Base-by-base conservation (phyloP, 441 rosid species). In the Francoa sonchifolia region DNA sequence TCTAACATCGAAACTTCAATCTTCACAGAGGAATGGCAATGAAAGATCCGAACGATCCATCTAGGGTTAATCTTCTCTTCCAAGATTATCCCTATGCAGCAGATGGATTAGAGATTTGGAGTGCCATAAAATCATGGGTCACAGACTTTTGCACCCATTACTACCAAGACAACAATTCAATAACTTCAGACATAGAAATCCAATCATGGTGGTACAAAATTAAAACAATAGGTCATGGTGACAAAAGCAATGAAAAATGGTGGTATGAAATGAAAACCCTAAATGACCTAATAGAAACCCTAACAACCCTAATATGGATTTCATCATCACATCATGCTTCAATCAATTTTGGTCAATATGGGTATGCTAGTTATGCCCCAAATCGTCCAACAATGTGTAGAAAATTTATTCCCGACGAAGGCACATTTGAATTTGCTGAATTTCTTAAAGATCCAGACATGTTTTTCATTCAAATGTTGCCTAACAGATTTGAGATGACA, bases 191-290 rank as follows among this genome's bases (percentile, higher is more conserved):
- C 26, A 25, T 47, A 29, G 94, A 88, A 70, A 68, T 88, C 55
- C 93, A 77, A 60, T 72, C 54, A 47, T 88, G 97, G 95, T 88
- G 94, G 82, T 47, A 42, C 33, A 94, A 84, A 50, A 68, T 77
- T 35, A 61, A 59, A 43, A 61, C 68, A 12, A 49, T 53, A 18
- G 95, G 97, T 3, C 95, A 88, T 13, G 77, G 69, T 28, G 87
- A 79, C 43, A 77, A 77, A 58, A 21, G 62, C 50, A 48, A 66
- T 6, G 83, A 74, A 41, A 59, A 59, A 39, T 69, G 90, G 83
- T 77, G 82, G 92, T 52, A 26, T 26, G 50, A 60, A 28, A 66
- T 80, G 73, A 56, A 48, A 50, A 55, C 54, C 5, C 49, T 55
- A 14, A 11, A 57, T 4, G 52, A 72, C 29, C 67, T 80, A 28